Base-by-base conservation (phyloP, 495 filamentous ascomycete species). In the Penicillium soppii region DNA sequence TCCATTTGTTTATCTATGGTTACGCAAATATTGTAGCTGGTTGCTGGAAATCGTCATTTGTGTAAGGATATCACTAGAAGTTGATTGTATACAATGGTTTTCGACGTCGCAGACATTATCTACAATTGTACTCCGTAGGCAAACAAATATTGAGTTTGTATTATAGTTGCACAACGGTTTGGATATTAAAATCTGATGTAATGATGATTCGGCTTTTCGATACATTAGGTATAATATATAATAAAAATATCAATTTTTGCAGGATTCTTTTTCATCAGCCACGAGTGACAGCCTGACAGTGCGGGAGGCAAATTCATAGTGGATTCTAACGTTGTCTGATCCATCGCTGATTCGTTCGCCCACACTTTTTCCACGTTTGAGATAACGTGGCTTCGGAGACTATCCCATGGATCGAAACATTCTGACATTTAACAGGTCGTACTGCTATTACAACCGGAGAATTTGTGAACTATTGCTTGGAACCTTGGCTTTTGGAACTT, bases 181-280 rank as follows among this genome's bases (percentile, higher is more conserved):
- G 20, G 9, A 32, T 39, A 37, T 38, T 38, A 7, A 42, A 15
- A 26, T 22, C 47, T 65, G 62, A 63, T 63, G 62, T 65, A 63
- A 65, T 63, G 56, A 62, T 58, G 56, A 60, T 43, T 55, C 39
- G 47, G 29, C 10, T n/a, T n/a, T n/a, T n/a, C n/a, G n/a, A n/a
- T n/a, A n/a, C n/a, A n/a, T n/a, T n/a, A n/a, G n/a, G n/a, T n/a
- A n/a, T n/a, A n/a, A n/a, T n/a, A n/a, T n/a, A n/a, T n/a, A n/a
- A n/a, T n/a, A n/a, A n/a, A n/a, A n/a, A n/a, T n/a, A n/a, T n/a
- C n/a, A n/a, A n/a, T n/a, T n/a, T n/a, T 50, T 39, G 42, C 29
- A 29, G 37, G 22, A 15, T 23, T 17, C 13, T 8, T 7, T 32
- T 22, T 22, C 38, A 41, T 39, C 29, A 43, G 43, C 39, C 10